Evolutionary conservation across 805 yeast species (phyloP).

Genomic region (Danielia oregonensis): DNA sequence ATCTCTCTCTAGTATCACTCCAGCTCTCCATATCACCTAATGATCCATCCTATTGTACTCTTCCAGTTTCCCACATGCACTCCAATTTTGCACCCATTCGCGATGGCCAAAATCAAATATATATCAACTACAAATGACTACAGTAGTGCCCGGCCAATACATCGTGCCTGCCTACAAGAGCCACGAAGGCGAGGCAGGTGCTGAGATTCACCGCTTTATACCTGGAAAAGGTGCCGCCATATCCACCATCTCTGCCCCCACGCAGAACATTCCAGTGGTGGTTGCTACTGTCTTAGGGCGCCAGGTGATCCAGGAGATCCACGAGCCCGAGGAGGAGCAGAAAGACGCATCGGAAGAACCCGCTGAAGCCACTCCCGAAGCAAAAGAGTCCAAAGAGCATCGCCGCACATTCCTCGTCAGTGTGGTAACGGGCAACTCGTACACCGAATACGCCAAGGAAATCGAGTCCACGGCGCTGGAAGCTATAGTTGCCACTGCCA

Average conservation of each 20-base stretch:
- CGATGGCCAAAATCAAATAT: neutral
- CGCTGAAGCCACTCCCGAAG: constrained; percentile 9
- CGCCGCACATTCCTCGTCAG: constrained; percentile 24
- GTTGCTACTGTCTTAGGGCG: constrained; percentile 63
- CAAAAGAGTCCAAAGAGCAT: constrained; percentile 8
- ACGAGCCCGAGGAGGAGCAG: constrained; percentile 1
- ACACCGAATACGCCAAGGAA: constrained; percentile 22
- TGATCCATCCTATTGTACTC: too few species aligned
- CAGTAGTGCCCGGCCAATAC: constrained; percentile 68
- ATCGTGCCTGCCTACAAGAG: constrained; percentile 54
- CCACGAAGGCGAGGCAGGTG: constrained; percentile 16
- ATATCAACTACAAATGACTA: constrained; percentile 6
- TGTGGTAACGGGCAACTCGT: constrained; percentile 26
- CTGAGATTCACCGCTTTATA: constrained; percentile 42
- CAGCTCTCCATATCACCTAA: too few species aligned
- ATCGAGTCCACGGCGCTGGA: constrained; percentile 14
- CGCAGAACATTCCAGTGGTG: constrained; percentile 39
- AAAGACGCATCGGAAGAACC: constrained; percentile 8
- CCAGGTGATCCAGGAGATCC: constrained; percentile 33
- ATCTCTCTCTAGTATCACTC: too few species aligned
- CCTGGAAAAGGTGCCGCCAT: constrained; percentile 67
- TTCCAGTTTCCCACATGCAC: too few species aligned
- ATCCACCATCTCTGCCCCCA: constrained; percentile 40
- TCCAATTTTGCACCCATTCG: neutral
- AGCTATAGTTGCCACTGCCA: constrained; percentile 26